Evolutionary conservation across 2,329 filamentous ascomycete genomes (phyloP).

Genomic region (Penicillium sp.): DNA sequence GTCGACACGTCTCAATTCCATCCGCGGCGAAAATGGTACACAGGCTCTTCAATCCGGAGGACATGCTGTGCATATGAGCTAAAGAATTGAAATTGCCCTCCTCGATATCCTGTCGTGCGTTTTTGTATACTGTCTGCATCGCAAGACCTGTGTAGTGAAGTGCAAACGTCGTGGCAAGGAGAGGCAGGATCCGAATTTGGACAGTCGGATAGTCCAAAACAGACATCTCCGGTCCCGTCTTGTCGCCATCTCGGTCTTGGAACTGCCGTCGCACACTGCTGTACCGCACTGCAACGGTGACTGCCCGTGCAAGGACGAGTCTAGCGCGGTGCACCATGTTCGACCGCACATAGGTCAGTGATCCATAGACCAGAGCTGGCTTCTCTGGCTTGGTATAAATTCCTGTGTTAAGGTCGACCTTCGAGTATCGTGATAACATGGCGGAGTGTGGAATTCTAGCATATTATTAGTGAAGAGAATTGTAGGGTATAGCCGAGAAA

Average conservation of each 20-base stretch:
- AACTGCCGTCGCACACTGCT: constrained; percentile 45
- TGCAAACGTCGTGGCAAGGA: constrained; percentile 47
- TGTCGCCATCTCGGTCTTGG: constrained; percentile 43
- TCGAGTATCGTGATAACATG: constrained; percentile 44
- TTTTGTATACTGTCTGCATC: constrained; percentile 44
- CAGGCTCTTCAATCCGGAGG: constrained; percentile 46
- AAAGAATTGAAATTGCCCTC: constrained; percentile 42
- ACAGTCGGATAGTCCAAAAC: constrained; percentile 50
- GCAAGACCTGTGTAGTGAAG: constrained; percentile 39
- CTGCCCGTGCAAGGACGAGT: constrained; percentile 45
- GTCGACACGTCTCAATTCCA: constrained; percentile 47
- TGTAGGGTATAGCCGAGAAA: background rate
- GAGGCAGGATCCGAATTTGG: constrained; percentile 46
- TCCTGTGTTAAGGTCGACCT: constrained; percentile 41
- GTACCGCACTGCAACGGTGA: constrained; percentile 47
- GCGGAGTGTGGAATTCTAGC: constrained; percentile 39
- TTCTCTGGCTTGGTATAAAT: constrained; percentile 41
- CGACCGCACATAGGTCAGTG: constrained; percentile 43
- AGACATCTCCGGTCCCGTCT: constrained; percentile 40
- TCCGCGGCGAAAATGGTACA: constrained; percentile 48
- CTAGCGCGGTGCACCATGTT: constrained; percentile 40
- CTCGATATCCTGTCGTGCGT: constrained; percentile 41
- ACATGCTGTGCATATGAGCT: constrained; percentile 47
- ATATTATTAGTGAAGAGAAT: background rate
- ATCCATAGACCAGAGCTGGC: constrained; percentile 45